Percentiles rank a stretch among this genome's conserved stretches.
Evolutionary conservation across 2,329 filamentous ascomycete genomes (phyloP).

Genomic region (Talaromyces funiculosus): DNA sequence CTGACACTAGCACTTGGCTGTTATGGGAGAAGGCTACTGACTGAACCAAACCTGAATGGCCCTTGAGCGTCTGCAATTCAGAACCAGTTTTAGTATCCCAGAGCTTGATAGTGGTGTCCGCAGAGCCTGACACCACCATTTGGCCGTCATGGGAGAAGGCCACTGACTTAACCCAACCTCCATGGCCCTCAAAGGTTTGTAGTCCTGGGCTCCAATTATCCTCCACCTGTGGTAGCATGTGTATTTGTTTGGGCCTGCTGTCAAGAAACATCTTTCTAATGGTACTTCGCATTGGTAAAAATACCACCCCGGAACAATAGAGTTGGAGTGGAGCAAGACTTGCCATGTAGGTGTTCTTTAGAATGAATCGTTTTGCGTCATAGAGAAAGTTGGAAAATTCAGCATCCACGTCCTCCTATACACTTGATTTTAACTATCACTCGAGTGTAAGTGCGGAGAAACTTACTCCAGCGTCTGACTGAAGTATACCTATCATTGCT

Average conservation of each 20-base stretch:
- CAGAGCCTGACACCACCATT: neutral
- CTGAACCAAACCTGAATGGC: conserved; percentile 10
- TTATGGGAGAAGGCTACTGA: neutral
- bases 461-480: conserved; percentile 14
- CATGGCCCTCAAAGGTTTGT: conserved; percentile 20
- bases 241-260: conserved; percentile 18
- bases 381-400: conserved; percentile 21
- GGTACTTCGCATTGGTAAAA: conserved; percentile 23
- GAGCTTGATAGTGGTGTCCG: conserved; percentile 10
- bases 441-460: conserved; percentile 3
- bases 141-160: neutral
- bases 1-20: neutral
- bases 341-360: conserved; percentile 23
- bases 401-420: conserved; percentile 9
- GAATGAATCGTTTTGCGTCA: conserved; percentile 29
- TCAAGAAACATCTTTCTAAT: conserved; percentile 21
- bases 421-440: neutral
- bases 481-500: conserved; percentile 16
- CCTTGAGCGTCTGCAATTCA: conserved; percentile 13
- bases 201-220: conserved; percentile 19
- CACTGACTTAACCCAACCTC: conserved; percentile 6
- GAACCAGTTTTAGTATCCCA: conserved; percentile 14
- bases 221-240: conserved; percentile 9
- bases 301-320: conserved; percentile 30
- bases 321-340: conserved; percentile 31